Conservation (phyloP, 805 yeast genomes). For the Candida quercuum region DNA sequence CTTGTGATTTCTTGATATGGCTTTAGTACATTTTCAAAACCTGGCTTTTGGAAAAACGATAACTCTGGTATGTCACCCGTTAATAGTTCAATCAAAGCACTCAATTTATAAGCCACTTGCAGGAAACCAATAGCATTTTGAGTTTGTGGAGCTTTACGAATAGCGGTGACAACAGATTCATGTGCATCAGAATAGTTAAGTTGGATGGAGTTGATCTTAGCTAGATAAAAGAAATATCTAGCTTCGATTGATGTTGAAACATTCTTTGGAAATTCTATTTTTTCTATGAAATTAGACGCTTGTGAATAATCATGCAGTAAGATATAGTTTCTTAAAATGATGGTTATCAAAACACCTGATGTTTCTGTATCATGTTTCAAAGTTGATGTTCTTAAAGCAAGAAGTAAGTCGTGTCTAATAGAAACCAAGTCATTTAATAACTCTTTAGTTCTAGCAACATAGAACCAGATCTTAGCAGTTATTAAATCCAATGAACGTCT, state of each 20-base stretch:
- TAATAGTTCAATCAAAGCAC: constrained; percentile 81
- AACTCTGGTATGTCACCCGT: constrained; percentile 97
- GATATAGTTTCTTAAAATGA: constrained; percentile 76
- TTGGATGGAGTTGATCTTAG: constrained; percentile 88
- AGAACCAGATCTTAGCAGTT: constrained; percentile 91
- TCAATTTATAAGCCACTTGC: constrained; percentile 84
- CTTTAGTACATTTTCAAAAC: constrained; percentile 52
- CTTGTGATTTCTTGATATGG: constrained; percentile 86
- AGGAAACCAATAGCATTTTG: constrained; percentile 78
- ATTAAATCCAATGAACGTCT: constrained; percentile 81
- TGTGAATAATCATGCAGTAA: constrained; percentile 75
- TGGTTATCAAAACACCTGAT: constrained; percentile 80
- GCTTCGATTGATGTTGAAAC: constrained; percentile 88
- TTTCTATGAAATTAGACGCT: constrained; percentile 85
- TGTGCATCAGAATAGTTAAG: constrained; percentile 87
- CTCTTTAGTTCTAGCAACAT: constrained; percentile 75
- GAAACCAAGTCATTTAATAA: constrained; percentile 42
- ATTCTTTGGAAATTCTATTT: constrained; percentile 79
- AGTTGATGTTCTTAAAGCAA: constrained; percentile 80
- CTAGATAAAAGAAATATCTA: constrained; percentile 84
- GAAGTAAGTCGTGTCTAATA: constrained; percentile 66
- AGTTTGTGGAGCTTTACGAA: constrained; percentile 94
- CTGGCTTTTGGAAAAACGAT: constrained; percentile 64
- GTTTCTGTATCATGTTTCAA: constrained; percentile 92
- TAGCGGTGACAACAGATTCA: constrained; percentile 89